These are phyloP conservation scores for Parsonsia alboflavescens DNA, from an alignment of 257 asterid species.

Conservation along the genomic window DNA sequence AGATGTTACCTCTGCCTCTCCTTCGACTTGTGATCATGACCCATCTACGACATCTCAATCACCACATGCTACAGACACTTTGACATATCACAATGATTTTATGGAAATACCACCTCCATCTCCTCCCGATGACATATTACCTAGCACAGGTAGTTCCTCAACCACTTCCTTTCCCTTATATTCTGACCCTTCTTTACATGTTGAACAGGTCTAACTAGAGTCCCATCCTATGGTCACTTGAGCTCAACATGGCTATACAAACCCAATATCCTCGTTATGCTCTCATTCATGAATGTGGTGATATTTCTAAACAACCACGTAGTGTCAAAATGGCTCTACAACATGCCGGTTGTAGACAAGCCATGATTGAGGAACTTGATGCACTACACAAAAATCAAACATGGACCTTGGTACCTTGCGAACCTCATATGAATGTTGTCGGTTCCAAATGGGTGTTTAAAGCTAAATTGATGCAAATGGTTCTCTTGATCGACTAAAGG, in stretches of 20 bases:
- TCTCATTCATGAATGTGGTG: too few relatives aligned
- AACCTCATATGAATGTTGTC: neutral
- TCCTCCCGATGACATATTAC: too few relatives aligned
- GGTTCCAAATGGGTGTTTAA: neutral
- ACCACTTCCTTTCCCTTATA: neutral
- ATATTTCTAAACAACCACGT: neutral
- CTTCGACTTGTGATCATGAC: neutral
- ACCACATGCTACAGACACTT: neutral
- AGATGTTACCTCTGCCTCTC: too few relatives aligned
- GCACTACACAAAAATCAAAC: slow-evolving; percentile 3
- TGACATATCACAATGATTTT: neutral
- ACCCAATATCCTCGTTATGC: neutral
- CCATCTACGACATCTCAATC: neutral
- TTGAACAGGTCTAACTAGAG: neutral
- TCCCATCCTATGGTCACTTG: too few relatives aligned
- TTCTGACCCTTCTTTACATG: too few relatives aligned
- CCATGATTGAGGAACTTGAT: neutral
- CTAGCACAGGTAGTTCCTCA: neutral
- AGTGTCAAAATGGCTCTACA: neutral
- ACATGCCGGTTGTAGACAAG: neutral
- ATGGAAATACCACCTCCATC: too few relatives aligned
- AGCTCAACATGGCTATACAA: neutral
- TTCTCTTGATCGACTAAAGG: neutral
- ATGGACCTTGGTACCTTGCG: neutral
- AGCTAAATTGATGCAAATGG: slow-evolving; percentile 3